Base-by-base conservation (phyloP, 345 rosid genomes). In the Euphorbia lathyris region DNA sequence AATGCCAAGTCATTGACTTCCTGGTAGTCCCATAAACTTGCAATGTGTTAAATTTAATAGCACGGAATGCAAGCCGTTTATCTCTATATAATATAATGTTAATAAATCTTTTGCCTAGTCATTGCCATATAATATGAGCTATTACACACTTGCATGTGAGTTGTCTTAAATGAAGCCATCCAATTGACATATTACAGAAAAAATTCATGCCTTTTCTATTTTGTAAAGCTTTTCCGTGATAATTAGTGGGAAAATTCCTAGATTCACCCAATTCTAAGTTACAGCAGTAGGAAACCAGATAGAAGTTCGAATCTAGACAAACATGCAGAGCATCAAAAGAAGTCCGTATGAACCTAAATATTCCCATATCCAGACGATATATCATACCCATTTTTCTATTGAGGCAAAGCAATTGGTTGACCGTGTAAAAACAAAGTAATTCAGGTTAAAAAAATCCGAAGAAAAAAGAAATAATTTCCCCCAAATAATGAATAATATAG, bases 201-300 rank as follows among this genome's bases (percentile, higher is more conserved):
- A 17, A 69, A 42, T 42, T 7, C 64, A 40, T 19, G 51, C 13
- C 20, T 2, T 52, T n/a, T 5, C 52, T 47, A 66, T 10, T 43
- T 42, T 30, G 14, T 26, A 22, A 58, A 42, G 25, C 9, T 57
- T 45, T 26, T 25, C 0, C 25, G 1, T 16, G 38, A 40, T 42
- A 2, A 23, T 22, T 3, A 20, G 1, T 3, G 45, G 23, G 16
- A 6, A 23, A 22, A 38, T 60, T 19, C 50, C 47, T 13, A 40
- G 12, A 63, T 38, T 8, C 40, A 58, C 45, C 62, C 47, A 13
- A 55, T 68, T 43, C 42, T 25, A 68, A 42, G 56, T 30, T 36
- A 14, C 12, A 30, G 34, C 29, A 13, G 16, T 55, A 36, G 12
- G 16, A 13, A 4, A 26, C 1, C 11, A 27, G 16, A 38, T 23